A percentile compares a stretch with the other conserved stretches of the same genome.
Evolutionary conservation across 1,284 basidiomycete genomes (phyloP).

Genomic region (Porogramme epimiltina): DNA sequence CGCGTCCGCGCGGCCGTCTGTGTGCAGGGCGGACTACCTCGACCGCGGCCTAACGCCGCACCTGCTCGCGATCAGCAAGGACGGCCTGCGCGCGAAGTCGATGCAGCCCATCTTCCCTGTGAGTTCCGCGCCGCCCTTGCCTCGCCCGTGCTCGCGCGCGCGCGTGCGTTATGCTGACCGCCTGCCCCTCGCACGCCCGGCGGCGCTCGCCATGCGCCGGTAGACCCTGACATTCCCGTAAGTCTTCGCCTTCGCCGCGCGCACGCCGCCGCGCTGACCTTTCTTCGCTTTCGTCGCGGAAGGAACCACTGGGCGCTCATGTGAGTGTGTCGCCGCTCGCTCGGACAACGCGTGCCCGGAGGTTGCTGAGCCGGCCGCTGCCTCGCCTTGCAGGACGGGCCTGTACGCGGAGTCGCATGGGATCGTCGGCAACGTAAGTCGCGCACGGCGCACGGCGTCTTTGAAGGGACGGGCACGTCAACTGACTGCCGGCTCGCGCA

Average conservation of each 20-base stretch:
- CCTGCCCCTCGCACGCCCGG: too few relatives aligned
- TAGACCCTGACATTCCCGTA: conserved; percentile 90
- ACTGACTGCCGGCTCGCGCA: conserved; percentile 29
- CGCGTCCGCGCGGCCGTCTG: not conserved
- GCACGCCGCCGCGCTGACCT: too few relatives aligned
- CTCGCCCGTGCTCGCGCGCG: not conserved
- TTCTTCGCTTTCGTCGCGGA: not conserved
- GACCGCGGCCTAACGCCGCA: conserved; percentile 82
- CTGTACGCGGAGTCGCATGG: conserved; percentile 88
- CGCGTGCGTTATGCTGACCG: not conserved
- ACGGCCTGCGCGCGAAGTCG: conserved; percentile 81
- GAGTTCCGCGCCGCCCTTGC: conserved; percentile 30
- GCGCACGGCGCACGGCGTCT: not conserved
- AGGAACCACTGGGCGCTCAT: conserved; percentile 86
- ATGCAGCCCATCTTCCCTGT: conserved; percentile 89
- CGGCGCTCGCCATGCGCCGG: too few relatives aligned
- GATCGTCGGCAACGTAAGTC: conserved; percentile 82
- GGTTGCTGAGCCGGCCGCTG: not conserved
- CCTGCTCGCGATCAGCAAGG: conserved; percentile 73
- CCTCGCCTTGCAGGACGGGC: conserved; percentile 65
- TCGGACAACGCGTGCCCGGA: not conserved
- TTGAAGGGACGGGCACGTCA: not conserved
- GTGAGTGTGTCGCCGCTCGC: conserved; percentile 38
- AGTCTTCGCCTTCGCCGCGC: conserved; percentile 33
- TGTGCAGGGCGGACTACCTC: conserved; percentile 76